Evolutionary conservation across 2,329 filamentous ascomycete species (phyloP), one percentile per base, ranked within the genome.

Genomic region (Alternaria gansuensis): DNA sequence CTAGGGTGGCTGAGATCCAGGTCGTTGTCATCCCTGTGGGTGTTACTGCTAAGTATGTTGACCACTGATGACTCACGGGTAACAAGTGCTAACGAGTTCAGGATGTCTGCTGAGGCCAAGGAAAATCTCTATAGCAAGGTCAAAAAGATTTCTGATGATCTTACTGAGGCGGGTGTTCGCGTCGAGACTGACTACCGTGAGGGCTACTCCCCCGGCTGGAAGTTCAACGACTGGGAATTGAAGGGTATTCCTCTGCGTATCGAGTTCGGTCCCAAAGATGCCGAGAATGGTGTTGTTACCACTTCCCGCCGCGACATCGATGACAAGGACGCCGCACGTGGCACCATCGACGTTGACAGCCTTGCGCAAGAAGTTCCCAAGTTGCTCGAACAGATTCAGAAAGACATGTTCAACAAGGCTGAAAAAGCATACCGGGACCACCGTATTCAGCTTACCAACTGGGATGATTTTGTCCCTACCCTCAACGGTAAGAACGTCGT

Each of bases 191-290:
- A 99, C 76, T 85, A 88, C 76, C 89, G 96, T 59, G 94, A 98
- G 51, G 91, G 90, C 66, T 97, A 98, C 78, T 75, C 93, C 60
- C 93, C 95, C 37, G 93, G 92, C 65, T 98, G 91, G 89, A 99
- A 99, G 81, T 99, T 99, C 84, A 96, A 96, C 81, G 93, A 99
- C 80, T 97, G 93, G 92, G 96, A 99, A 79, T 85, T 98, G 70
- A 96, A 94, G 81, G 95, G 96, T 76, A 90, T 98, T 40, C 95
- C 96, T 45, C 86, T 99, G 36, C 90, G 95, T 59, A 85, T 99
- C 59, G 95, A 99, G 79, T 97, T 97, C 74, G 96, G 96, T 5
- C 94, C 95, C 72, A 96, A 96, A 80, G 95, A 98, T 75, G 89
- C 90, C 11, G 92, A 91, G 65, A 92, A 93, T 76, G 87, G 90